Evolutionary conservation across 108 stramenopile genomes (phyloP).

Genomic region (Nannochloropsis gaditana): DNA sequence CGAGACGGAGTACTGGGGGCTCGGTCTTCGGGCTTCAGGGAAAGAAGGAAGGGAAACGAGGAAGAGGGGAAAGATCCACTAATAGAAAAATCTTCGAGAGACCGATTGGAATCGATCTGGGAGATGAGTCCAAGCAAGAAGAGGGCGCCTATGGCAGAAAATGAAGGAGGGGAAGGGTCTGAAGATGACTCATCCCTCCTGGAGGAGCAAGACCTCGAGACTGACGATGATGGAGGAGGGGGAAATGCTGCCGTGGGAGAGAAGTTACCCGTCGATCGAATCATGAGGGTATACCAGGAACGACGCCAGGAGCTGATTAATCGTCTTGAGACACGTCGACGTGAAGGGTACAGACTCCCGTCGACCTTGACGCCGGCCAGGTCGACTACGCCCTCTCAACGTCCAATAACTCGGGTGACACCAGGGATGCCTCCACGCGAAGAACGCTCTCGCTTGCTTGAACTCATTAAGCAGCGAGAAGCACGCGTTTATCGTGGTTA

Average conservation of each 20-base stretch:
- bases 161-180: not conserved
- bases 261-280: conserved; percentile 3
- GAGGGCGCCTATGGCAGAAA: not conserved
- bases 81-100: not conserved
- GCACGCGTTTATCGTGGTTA: not conserved
- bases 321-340: not conserved
- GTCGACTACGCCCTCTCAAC: not conserved
- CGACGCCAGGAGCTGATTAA: not conserved
- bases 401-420: not conserved
- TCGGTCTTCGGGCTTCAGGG: not conserved
- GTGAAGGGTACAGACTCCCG: not conserved
- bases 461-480: not conserved
- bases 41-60: not conserved
- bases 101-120: not conserved
- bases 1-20: not conserved
- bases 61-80: not conserved
- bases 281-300: not conserved
- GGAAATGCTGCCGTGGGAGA: not conserved
- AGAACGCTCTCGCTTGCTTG: not conserved
- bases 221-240: not conserved
- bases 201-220: not conserved
- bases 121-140: not conserved
- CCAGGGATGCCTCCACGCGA: not conserved
- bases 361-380: not conserved
- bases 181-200: not conserved